These are phyloP conservation scores for Myxozyma neotropica DNA, from an alignment of 805 yeast species.

Conservation along the genomic window DNA sequence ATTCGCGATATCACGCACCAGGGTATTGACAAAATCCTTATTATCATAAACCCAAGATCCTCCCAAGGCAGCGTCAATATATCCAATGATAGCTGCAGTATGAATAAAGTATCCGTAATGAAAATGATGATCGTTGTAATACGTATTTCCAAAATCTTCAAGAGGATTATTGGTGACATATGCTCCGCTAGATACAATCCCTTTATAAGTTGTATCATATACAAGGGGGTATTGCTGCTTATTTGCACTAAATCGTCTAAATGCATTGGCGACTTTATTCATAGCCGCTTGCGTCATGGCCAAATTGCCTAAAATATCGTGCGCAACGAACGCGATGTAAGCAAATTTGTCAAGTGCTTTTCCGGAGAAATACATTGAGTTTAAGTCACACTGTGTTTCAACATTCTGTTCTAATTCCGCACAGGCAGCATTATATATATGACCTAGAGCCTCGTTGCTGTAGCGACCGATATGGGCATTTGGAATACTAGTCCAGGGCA, in stretches of 20 bases:
- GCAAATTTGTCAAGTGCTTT: slow-evolving; percentile 90
- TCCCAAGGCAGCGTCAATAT: slow-evolving; percentile 60
- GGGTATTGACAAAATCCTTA: slow-evolving; percentile 59
- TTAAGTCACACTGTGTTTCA: slow-evolving; percentile 60
- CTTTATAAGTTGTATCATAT: slow-evolving; percentile 59
- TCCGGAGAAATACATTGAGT: slow-evolving; percentile 91
- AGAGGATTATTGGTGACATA: slow-evolving; percentile 43
- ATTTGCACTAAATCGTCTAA: slow-evolving; percentile 69
- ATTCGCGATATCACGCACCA: slow-evolving; percentile 69
- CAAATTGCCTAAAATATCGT: slow-evolving; percentile 62
- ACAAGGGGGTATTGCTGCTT: slow-evolving; percentile 70
- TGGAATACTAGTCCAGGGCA: slow-evolving; percentile 52
- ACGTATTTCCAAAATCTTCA: slow-evolving; percentile 76
- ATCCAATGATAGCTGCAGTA: slow-evolving; percentile 76
- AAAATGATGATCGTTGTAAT: slow-evolving; percentile 85
- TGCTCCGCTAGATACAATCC: slow-evolving; percentile 57
- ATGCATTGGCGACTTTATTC: slow-evolving; percentile 63
- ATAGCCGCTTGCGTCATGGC: slow-evolving; percentile 55
- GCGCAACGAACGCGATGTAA: slow-evolving; percentile 72
- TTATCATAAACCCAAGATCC: slow-evolving; percentile 55
- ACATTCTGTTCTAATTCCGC: slow-evolving; percentile 60
- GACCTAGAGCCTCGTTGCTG: slow-evolving; percentile 44
- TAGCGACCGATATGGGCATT: slow-evolving; percentile 44
- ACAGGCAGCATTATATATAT: slow-evolving; percentile 53
- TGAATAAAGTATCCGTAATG: slow-evolving; percentile 83